Evolutionary conservation across 352 stramenopile species (phyloP).

Genomic region (Pythium utonaiense): DNA sequence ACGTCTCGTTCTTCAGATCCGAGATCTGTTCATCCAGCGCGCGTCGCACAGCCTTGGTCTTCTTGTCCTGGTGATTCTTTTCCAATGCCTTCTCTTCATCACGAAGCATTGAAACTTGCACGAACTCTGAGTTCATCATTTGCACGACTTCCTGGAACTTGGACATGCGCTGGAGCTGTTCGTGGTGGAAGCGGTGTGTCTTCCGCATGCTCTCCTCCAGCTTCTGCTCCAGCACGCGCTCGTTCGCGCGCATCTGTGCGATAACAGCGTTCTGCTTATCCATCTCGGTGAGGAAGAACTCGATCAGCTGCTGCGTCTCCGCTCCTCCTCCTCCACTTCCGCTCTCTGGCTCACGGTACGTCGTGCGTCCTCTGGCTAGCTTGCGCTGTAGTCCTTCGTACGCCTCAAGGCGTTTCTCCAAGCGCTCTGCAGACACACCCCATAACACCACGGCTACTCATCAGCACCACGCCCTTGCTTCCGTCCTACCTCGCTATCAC

Average conservation of each 20-base stretch:
- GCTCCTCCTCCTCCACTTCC: neutral
- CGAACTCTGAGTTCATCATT: constrained; percentile 37
- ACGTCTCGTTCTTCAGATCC: constrained; percentile 22
- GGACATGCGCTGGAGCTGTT: constrained; percentile 30
- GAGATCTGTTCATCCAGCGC: constrained; percentile 28
- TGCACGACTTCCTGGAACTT: constrained; percentile 39
- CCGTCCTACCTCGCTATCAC: neutral
- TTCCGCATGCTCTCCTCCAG: constrained; percentile 26
- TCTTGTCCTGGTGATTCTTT: constrained; percentile 29
- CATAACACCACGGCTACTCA: too few species aligned
- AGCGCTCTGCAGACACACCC: constrained; percentile 23
- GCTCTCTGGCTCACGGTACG: constrained; percentile 2
- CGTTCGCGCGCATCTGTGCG: constrained; percentile 21
- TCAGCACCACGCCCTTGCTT: neutral
- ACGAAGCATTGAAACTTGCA: constrained; percentile 28
- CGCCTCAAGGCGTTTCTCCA: constrained; percentile 30
- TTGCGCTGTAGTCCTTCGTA: constrained; percentile 30
- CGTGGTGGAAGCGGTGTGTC: constrained; percentile 24
- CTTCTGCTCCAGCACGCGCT: constrained; percentile 30
- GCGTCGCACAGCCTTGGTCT: constrained; percentile 22
- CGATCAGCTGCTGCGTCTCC: constrained; percentile 34
- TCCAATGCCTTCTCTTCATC: constrained; percentile 34
- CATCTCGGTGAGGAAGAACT: constrained; percentile 48
- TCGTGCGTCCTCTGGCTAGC: constrained; percentile 11
- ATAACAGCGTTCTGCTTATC: constrained; percentile 40